These are phyloP conservation scores for Xylaria polymorpha DNA, from an alignment of 2,329 filamentous ascomycete genomes.

Conservation along the genomic window DNA sequence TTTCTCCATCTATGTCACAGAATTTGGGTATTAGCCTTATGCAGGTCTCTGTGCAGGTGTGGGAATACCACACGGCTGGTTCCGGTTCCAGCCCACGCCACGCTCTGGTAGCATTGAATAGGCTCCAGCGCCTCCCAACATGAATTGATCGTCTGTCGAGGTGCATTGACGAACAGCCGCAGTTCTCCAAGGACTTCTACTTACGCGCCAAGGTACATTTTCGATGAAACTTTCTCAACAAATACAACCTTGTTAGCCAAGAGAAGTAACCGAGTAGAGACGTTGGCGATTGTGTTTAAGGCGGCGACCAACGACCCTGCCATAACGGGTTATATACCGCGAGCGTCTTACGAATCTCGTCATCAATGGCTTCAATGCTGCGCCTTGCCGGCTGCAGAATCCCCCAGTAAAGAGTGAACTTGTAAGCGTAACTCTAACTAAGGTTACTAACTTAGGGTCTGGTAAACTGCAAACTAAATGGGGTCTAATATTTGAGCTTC, in stretches of 20 bases:
- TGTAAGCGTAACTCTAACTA: not conserved
- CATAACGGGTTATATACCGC: constrained; percentile 2
- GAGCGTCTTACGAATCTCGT: not conserved
- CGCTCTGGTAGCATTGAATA: constrained; percentile 12
- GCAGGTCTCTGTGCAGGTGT: not conserved
- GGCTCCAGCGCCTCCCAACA: constrained; percentile 1
- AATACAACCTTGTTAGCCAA: constrained; percentile 1
- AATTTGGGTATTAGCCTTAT: constrained; percentile 1
- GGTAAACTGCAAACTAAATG: not conserved
- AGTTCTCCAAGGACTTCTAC: not conserved
- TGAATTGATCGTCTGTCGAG: not conserved
- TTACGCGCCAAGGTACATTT: not conserved
- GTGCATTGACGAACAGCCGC: not conserved
- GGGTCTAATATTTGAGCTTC: not conserved
- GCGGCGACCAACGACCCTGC: constrained; percentile 4
- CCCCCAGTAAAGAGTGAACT: not conserved
- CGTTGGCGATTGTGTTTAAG: not conserved
- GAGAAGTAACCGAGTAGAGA: not conserved
- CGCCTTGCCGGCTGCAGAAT: not conserved
- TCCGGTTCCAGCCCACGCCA: constrained; percentile 3
- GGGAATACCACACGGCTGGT: constrained; percentile 3
- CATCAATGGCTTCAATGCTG: not conserved
- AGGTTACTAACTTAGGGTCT: not conserved
- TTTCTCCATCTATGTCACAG: constrained; percentile 20
- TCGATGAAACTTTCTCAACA: not conserved